Evolutionary conservation across 768 basidiomycete species (phyloP), one percentile per base, ranked within the genome.

Genomic region (Rhodotorula kratochvilovae): DNA sequence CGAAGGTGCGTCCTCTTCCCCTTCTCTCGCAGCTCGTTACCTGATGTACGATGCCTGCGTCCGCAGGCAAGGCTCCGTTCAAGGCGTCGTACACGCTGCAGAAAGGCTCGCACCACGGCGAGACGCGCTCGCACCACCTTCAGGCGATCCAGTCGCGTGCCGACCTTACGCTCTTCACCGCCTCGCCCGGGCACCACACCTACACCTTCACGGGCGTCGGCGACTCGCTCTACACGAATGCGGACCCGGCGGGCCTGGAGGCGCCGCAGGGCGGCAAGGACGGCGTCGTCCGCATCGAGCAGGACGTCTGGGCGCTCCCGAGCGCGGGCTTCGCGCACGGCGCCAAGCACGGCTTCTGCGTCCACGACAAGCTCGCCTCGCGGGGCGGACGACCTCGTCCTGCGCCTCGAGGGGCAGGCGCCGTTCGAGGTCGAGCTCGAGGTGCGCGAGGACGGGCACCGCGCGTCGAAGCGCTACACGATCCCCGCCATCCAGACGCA

Each of bases 351-450:
- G 68, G 69, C 29, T 78, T 76, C 66, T 78, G 78, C 71, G 72
- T 78, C 19, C 55, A 71, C 42, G 78, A 78, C 61, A 56, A 56
- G 36, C 63, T 66, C 60, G 11, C 69, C 72, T 2, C 65, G 69
- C 29, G 36, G 36, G 12, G 16, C 64, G 7, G 68, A 75, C 83
- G 36, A 79, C 25, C 88, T 91, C 70, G 88, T 85, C 48, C 80
- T 99, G 68, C 75, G 87, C 10, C 82, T 99, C 7, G 86, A 89
- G 66, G 96, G 96, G 29, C 85, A 87, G 29, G 88, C 94, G 12
- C 96, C 96, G 3, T 99, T 96, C 83, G 84, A 83, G 58, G 81
- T 97, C 23, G 82, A 86, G 36, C 79, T 98, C 50, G 77, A 80
- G 36, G 58, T 90, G 86, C 23, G 87, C 88, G 79, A 87, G 78